phyloP scores from a whole-genome alignment of 2,329 filamentous ascomycete genomes.

The Helminthosporium solani region DNA sequence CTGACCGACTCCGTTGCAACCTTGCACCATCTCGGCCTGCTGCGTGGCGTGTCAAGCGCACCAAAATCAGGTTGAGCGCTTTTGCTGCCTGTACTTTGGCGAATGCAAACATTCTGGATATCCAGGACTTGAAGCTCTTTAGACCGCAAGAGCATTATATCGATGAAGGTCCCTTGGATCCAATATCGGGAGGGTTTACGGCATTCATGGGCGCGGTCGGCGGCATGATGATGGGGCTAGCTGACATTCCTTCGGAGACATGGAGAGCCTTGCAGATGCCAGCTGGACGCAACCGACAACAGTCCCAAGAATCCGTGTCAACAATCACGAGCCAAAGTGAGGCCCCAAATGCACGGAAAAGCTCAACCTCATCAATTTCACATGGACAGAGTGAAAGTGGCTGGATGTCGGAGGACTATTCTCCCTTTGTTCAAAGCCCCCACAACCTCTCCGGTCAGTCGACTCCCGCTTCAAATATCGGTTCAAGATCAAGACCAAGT shows the following conservation, averaged over 20 bases:
- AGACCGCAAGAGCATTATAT: slow-evolving; percentile 43
- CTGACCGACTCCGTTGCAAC: slow-evolving; percentile 40
- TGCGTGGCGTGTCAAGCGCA: slow-evolving; percentile 44
- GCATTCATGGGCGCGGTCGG: slow-evolving; percentile 79
- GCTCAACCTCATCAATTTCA: too few species aligned
- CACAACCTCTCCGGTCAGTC: too few species aligned
- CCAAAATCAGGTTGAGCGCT: slow-evolving; percentile 38
- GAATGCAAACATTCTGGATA: slow-evolving; percentile 38
- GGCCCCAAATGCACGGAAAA: too few species aligned
- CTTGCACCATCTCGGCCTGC: slow-evolving; percentile 35
- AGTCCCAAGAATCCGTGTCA: slow-evolving; percentile 53
- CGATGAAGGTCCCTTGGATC: slow-evolving; percentile 45
- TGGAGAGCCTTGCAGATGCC: slow-evolving; percentile 52
- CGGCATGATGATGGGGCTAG: slow-evolving; percentile 77
- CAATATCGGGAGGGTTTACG: slow-evolving; percentile 59
- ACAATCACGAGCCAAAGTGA: too few species aligned
- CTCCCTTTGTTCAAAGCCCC: too few species aligned
- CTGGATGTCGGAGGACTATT: too few species aligned
- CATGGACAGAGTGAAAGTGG: too few species aligned
- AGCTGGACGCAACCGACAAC: too few species aligned
- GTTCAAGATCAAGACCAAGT: too few species aligned
- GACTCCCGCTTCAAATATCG: too few species aligned
- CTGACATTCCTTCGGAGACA: slow-evolving; percentile 65
- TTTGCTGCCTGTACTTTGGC: slow-evolving; percentile 41
- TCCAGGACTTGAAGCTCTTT: slow-evolving; percentile 40